Evolutionary conservation across 2,329 filamentous ascomycete species (phyloP).

Genomic region (Ophiostoma ulmi): DNA sequence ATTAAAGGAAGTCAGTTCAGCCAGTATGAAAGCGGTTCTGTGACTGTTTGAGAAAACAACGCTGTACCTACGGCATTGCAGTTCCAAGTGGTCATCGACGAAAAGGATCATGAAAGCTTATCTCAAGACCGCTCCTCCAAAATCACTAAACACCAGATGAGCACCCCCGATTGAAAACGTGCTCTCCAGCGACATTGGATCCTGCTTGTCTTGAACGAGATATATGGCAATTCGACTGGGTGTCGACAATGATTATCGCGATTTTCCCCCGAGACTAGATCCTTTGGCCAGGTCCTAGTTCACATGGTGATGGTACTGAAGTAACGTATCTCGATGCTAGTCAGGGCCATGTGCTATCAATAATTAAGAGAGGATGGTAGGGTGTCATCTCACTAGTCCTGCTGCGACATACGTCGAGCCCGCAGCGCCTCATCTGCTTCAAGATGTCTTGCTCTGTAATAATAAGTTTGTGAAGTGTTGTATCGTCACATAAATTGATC

Average conservation of each 20-base stretch:
- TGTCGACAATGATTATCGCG: neutral
- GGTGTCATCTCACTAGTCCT: neutral
- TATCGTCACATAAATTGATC: neutral
- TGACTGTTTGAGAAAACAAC: neutral
- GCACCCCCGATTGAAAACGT: neutral
- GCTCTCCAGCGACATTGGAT: neutral
- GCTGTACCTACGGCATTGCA: too few relatives aligned
- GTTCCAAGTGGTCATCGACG: neutral
- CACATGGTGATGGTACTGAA: neutral
- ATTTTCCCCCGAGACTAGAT: neutral
- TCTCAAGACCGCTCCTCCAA: neutral
- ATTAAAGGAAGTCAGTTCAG: too few relatives aligned
- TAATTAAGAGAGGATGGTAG: neutral
- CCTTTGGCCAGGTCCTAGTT: neutral
- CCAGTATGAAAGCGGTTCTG: too few relatives aligned
- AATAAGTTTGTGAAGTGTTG: neutral
- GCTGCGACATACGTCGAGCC: neutral
- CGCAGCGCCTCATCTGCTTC: neutral
- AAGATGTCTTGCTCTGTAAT: slow-evolving; percentile 1
- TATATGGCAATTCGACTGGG: neutral
- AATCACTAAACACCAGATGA: neutral
- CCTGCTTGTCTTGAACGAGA: neutral
- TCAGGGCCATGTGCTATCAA: neutral
- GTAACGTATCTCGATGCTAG: slow-evolving; percentile 4
- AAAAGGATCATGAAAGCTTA: neutral